Conservation (phyloP, 441 rosid genomes). For the Lepidium campestre region DNA sequence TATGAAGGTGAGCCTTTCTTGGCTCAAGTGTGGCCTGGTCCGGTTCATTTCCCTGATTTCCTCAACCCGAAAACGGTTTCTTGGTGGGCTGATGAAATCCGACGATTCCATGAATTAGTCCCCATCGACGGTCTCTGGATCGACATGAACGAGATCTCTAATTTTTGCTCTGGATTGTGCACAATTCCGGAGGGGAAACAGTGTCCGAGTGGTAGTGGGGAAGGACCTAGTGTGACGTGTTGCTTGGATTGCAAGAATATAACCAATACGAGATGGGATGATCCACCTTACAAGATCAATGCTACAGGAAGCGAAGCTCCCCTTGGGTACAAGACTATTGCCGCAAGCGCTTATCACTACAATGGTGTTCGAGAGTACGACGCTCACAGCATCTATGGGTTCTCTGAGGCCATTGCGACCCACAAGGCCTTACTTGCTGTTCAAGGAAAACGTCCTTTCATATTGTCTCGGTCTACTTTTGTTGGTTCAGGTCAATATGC, state of each 20-base stretch:
- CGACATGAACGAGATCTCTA: conserved; percentile 92
- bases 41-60: conserved; percentile 88
- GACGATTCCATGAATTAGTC: conserved; percentile 75
- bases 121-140: conserved; percentile 93
- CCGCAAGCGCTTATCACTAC: conserved; percentile 83
- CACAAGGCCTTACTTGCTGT: conserved; percentile 74
- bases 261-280: conserved; percentile 80
- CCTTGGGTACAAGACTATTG: conserved; percentile 78
- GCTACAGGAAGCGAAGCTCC: conserved; percentile 67
- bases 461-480: conserved; percentile 74
- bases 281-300: conserved; percentile 93
- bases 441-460: conserved; percentile 86
- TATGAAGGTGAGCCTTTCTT: conserved; percentile 73
- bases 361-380: conserved; percentile 87
- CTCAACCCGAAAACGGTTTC: conserved; percentile 82
- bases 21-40: conserved; percentile 98
- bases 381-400: conserved; percentile 89
- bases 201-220: conserved; percentile 71
- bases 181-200: conserved; percentile 51
- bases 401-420: conserved; percentile 82
- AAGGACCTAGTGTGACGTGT: conserved; percentile 67
- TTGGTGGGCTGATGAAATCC: conserved; percentile 93
- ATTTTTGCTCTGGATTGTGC: conserved; percentile 78
- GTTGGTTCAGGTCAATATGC: conserved; percentile 90
- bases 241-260: conserved; percentile 95